A percentile compares a stretch with the other conserved stretches of the same genome.
Evolutionary conservation across 2,329 filamentous ascomycete genomes (phyloP).

Genomic region (Celoporthe dispersa): DNA sequence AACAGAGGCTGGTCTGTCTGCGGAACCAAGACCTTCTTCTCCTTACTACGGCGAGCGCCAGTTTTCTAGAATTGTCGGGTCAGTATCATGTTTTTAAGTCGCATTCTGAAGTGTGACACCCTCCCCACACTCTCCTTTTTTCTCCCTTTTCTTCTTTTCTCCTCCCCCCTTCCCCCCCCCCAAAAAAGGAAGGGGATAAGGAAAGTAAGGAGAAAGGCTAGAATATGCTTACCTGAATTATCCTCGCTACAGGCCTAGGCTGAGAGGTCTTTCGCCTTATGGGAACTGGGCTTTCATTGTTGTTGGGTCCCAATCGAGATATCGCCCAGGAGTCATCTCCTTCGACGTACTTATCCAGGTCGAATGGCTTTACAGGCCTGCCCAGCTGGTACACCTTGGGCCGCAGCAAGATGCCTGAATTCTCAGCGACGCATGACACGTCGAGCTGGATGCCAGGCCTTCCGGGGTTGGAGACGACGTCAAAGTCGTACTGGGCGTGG

Average conservation of each 20-base stretch:
- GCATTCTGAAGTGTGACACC: too few relatives aligned
- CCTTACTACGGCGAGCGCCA: conserved; percentile 21
- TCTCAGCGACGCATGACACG: conserved; percentile 40
- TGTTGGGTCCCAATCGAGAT: conserved; percentile 46
- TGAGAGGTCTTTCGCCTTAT: conserved; percentile 14
- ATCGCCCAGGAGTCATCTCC: conserved; percentile 53
- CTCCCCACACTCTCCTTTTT: not conserved
- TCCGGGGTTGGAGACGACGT: conserved; percentile 45
- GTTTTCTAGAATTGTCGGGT: conserved; percentile 16
- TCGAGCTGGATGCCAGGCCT: conserved; percentile 46
- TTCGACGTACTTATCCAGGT: conserved; percentile 48
- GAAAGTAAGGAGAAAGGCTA: too few relatives aligned
- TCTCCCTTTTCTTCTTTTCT: not conserved
- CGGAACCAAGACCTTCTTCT: conserved; percentile 50
- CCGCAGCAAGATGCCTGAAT: conserved; percentile 29
- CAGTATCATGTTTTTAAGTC: not conserved
- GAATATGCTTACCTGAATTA: conserved; percentile 19
- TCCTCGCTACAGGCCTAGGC: conserved; percentile 13
- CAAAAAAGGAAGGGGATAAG: too few relatives aligned
- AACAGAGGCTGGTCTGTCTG: conserved; percentile 58
- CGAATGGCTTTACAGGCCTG: conserved; percentile 48
- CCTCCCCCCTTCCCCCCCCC: too few relatives aligned
- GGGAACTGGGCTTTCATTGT: conserved; percentile 35
- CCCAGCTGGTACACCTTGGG: conserved; percentile 49
- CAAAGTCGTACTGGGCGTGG: conserved; percentile 51